Base-by-base conservation (phyloP, 441 rosid genomes). In the Syzygium malaccense region DNA sequence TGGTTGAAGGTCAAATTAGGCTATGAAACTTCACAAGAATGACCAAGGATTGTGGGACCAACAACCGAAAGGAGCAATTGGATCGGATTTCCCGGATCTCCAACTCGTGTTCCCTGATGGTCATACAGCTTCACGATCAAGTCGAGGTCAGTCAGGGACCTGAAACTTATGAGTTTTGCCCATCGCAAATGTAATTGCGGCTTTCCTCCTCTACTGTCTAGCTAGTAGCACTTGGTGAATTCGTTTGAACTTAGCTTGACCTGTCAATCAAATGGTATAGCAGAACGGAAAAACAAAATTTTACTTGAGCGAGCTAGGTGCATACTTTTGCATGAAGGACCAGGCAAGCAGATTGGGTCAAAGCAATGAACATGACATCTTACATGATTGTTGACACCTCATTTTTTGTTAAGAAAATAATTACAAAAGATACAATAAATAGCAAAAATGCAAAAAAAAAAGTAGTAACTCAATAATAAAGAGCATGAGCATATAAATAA, bases 71-170 rank as follows among this genome's bases (percentile, higher is more conserved):
- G 71, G 89, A 88, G 86, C 87, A 92, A 64, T 91, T 92, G 90
- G 95, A 93, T 89, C 92, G 93, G 87, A 80, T 92, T 86, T 91
- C 92, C 57, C 91, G 92, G 92, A 93, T 95, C 91, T 94, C 95
- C 14, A 95, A 93, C 89, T 93, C 94, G n/a, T 95, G 94, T 89
- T 95, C 95, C 53, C 95, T 93, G n/a, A n/a, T n/a, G n/a, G n/a
- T n/a, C n/a, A 95, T 95, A 83, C 94, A 94, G 89, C 91, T 94
- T 84, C 96, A 91, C 85, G 92, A 93, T 91, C 95, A 90, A 91
- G 87, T 91, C 41, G 94, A 95, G 96, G 96, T 94, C 66, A 92
- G 88, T 87, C 30, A 10, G 37, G 26, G 28, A 23, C 51, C 41
- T 25, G 66, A 14, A 85, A 41, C 17, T 90, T 84, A 41, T 88